A percentile compares a stretch with the other conserved stretches of the same genome.
phyloP scores from a whole-genome alignment of 768 basidiomycete species.

The Mycena kentingensis region DNA sequence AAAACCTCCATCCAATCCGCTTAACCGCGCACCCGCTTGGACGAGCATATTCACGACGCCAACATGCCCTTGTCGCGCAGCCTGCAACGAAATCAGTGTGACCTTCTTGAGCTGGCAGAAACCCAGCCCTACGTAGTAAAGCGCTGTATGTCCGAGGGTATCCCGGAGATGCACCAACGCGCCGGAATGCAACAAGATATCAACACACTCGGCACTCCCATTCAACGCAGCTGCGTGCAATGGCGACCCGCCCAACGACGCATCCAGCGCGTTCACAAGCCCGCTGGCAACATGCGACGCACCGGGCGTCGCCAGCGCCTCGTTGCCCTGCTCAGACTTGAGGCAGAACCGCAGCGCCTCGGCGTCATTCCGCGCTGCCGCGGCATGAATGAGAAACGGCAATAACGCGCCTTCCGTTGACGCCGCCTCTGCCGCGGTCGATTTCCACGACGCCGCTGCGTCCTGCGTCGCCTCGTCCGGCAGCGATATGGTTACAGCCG shows the following conservation, averaged over 20 bases:
- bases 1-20: slow-evolving; percentile 68
- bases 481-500: slow-evolving; percentile 40
- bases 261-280: slow-evolving; percentile 71
- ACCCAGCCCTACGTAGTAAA: slow-evolving; percentile 84
- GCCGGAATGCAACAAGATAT: slow-evolving; percentile 65
- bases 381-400: slow-evolving; percentile 79
- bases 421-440: slow-evolving; percentile 75
- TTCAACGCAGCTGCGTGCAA: slow-evolving; percentile 79
- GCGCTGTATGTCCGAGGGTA: slow-evolving; percentile 74
- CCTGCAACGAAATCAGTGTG: slow-evolving; percentile 45
- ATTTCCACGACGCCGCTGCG: slow-evolving; percentile 69
- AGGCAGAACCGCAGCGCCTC: slow-evolving; percentile 66
- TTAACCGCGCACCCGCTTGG: slow-evolving; percentile 73
- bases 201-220: slow-evolving; percentile 49
- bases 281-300: slow-evolving; percentile 57
- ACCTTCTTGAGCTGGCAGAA: no score
- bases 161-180: slow-evolving; percentile 85
- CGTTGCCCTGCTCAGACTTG: slow-evolving; percentile 30
- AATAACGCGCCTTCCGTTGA: slow-evolving; percentile 70
- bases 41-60: slow-evolving; percentile 64
- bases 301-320: slow-evolving; percentile 25
- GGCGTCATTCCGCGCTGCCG: slow-evolving; percentile 69
- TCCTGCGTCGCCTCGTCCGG: slow-evolving; percentile 44
- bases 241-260: slow-evolving; percentile 71
- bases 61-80: slow-evolving; percentile 71